Evolutionary conservation across 768 basidiomycete genomes (phyloP), one percentile per base, ranked within the genome.

Genomic region (Tephrocybe sp.): DNA sequence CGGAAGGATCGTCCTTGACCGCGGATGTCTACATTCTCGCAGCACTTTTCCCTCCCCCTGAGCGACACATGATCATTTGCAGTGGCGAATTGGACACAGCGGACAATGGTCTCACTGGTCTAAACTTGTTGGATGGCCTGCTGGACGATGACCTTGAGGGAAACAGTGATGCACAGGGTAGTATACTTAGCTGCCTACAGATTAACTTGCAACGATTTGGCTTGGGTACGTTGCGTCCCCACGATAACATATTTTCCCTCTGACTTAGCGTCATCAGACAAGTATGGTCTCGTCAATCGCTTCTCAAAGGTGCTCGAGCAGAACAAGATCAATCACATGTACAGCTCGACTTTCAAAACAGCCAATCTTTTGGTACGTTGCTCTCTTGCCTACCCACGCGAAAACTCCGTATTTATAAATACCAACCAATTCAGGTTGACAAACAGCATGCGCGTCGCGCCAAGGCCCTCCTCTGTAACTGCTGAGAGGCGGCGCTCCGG

Each of bases 321-420:
- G 55, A 84, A 85, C 57, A 79, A 80, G 9, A 84, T 92, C 62
- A 87, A 89, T 67, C 87, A 89, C 61, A 86, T 91, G 80, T 91
- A 90, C 62, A 86, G 83, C 49, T 88, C 87, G 36, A 89, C 89
- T n/a, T 86, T 82, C 63, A 87, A 87, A 68, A 87, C 86, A 5
- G 89, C 89, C 48, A 91, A 92, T 65, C 65, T 92, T 26, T 70
- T 90, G 58, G 87, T 90, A 57, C 53, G 71, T 60, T 45, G 35
- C 47, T 57, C 36, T 39, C 19, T 41, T 19, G 13, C 16, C 38
- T 2, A 36, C 30, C 32, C 27, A 52, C 13, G 42, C 12, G n/a
- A 11, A 32, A 16, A 13, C n/a, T 9, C n/a, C 27, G 13, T 30
- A 34, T 35, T 48, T 27, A 18, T 28, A 40, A 39, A 24, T 16